Percentiles rank a stretch among this genome's conserved stretches.
These are phyloP conservation scores for Xylaria sp. DNA, from an alignment of 2,329 filamentous ascomycete species.

Conservation along the genomic window DNA sequence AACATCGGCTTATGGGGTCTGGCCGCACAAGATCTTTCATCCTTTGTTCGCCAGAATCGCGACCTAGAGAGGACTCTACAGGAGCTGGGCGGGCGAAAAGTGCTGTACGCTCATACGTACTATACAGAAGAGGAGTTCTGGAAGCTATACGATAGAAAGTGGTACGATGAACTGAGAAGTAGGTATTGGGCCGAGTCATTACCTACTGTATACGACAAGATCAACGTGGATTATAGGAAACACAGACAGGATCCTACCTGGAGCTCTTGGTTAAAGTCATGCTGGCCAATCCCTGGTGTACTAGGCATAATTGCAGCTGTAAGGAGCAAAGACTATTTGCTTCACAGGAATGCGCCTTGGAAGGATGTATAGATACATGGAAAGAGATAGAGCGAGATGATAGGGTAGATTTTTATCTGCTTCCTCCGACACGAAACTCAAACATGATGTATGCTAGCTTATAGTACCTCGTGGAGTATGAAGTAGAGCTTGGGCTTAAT, in stretches of 20 bases:
- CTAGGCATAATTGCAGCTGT: conserved; percentile 7
- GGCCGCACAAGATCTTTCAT: conserved; percentile 53
- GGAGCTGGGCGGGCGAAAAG: conserved; percentile 72
- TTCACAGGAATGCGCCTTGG: conserved; percentile 12
- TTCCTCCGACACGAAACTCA: too few relatives aligned
- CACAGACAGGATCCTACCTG: conserved; percentile 43
- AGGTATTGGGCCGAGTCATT: conserved; percentile 69
- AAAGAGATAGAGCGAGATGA: too few relatives aligned
- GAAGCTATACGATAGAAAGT: conserved; percentile 67
- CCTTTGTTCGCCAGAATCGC: conserved; percentile 66
- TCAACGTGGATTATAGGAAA: conserved; percentile 60
- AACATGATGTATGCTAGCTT: too few relatives aligned
- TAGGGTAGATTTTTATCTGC: too few relatives aligned
- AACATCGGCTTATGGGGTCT: conserved; percentile 73
- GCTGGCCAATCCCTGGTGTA: conserved; percentile 15
- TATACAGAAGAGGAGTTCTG: conserved; percentile 76
- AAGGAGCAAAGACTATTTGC: conserved; percentile 20
- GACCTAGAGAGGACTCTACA: conserved; percentile 68
- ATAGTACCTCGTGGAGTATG: too few relatives aligned
- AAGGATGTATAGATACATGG: not conserved
- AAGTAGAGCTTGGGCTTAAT: too few relatives aligned
- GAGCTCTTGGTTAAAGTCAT: conserved; percentile 1
- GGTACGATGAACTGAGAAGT: conserved; percentile 67
- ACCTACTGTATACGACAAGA: conserved; percentile 75
- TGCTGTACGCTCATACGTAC: conserved; percentile 75